Conservation (phyloP, 2,329 filamentous ascomycete genomes). For the Pseudogymnoascus sp. region DNA sequence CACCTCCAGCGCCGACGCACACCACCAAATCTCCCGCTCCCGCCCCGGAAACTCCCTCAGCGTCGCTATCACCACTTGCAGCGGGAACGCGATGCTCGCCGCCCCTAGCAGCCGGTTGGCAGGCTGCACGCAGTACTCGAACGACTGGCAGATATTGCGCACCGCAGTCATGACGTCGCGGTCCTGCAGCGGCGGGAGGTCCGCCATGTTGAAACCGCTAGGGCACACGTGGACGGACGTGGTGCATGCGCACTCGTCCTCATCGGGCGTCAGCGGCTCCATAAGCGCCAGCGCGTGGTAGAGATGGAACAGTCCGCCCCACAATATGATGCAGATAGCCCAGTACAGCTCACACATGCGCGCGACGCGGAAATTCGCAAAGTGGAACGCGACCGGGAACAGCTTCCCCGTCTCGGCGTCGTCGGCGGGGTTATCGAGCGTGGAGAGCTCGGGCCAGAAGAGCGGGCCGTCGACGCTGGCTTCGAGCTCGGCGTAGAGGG, state of each 20-base stretch:
- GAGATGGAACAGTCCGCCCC: constrained; percentile 27
- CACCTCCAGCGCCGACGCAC: constrained; percentile 11
- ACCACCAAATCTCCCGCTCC: constrained; percentile 18
- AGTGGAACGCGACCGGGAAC: constrained; percentile 27
- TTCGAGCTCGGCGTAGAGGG: constrained; percentile 22
- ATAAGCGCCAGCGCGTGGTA: constrained; percentile 22
- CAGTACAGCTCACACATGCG: constrained; percentile 28
- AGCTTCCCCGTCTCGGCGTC: constrained; percentile 13
- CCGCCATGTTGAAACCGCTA: constrained; percentile 11
- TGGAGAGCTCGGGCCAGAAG: constrained; percentile 26
- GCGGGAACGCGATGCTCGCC: constrained; percentile 17
- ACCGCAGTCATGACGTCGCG: constrained; percentile 23
- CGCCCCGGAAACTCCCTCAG: constrained; percentile 11
- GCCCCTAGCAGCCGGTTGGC: constrained; percentile 16
- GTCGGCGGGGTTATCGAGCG: constrained; percentile 6
- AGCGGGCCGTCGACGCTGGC: constrained; percentile 18
- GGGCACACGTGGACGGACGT: neutral
- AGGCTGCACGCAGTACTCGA: constrained; percentile 27
- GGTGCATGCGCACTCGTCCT: constrained; percentile 1
- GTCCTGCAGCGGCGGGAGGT: constrained; percentile 22
- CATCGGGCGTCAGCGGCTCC: constrained; percentile 9
- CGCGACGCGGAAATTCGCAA: constrained; percentile 23
- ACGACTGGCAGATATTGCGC: constrained; percentile 29
- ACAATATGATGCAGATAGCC: constrained; percentile 27
- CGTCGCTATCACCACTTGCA: constrained; percentile 22